Percentiles rank a stretch among this genome's conserved stretches.
Evolutionary conservation across 176 grass and related monocot genomes (phyloP).

Genomic region (Lolium rigidum): DNA sequence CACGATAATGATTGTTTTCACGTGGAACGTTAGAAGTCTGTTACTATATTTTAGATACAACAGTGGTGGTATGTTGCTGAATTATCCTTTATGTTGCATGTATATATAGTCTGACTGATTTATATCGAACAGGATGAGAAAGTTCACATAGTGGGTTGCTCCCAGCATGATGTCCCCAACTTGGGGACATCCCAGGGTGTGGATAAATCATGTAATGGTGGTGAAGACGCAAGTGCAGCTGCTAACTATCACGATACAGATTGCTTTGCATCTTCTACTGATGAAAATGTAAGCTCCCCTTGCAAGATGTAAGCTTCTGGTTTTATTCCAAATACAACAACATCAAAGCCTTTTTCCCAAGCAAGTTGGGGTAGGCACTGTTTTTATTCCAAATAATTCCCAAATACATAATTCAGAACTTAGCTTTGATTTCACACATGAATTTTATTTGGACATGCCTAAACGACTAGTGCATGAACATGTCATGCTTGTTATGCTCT

Average conservation of each 20-base stretch:
- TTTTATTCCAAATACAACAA: constrained; percentile 27
- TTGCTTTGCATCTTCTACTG: constrained; percentile 50
- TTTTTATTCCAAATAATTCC: constrained; percentile 36
- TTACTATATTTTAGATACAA: constrained; percentile 22
- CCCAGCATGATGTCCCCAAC: constrained; percentile 32
- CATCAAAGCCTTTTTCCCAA: no score
- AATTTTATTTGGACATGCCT: constrained; percentile 36
- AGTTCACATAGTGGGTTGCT: constrained; percentile 36
- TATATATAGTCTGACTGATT: constrained; percentile 61
- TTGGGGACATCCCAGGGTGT: constrained; percentile 34
- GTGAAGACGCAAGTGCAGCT: constrained; percentile 39
- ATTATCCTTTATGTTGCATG: constrained; percentile 47
- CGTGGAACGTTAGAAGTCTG: not conserved
- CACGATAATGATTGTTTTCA: constrained; percentile 5
- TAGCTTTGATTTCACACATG: constrained; percentile 15
- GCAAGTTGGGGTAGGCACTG: not conserved
- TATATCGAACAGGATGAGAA: constrained; percentile 66
- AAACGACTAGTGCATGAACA: not conserved
- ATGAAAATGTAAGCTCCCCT: constrained; percentile 58
- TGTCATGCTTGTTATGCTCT: constrained; percentile 30
- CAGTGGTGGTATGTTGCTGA: constrained; percentile 18
- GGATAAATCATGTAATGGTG: constrained; percentile 49
- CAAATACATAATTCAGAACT: not conserved
- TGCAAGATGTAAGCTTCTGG: constrained; percentile 20
- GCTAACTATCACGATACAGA: constrained; percentile 46